phyloP scores from a whole-genome alignment of 139 green algal genomes.

The Zygnema cylindricum region DNA sequence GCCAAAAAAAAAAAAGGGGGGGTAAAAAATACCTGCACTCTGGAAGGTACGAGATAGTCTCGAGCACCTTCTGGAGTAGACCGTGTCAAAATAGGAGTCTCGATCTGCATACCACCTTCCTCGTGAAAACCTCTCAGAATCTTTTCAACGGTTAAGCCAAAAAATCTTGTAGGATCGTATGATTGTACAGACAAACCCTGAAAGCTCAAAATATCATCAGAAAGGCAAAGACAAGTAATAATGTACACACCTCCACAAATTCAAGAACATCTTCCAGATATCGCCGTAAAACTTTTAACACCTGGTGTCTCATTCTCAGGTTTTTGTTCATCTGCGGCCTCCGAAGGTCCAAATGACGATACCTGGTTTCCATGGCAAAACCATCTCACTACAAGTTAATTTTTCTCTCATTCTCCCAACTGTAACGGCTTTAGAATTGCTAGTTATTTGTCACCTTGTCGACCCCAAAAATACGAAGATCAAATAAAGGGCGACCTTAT shows the following conservation, averaged over 20 bases:
- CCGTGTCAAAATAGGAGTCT: slow-evolving; percentile 95
- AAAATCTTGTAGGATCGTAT: too few relatives aligned
- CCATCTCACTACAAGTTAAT: neutral
- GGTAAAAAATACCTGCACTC: slow-evolving; percentile 37
- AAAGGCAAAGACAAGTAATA: neutral
- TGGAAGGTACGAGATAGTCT: slow-evolving; percentile 91
- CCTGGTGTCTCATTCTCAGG: slow-evolving; percentile 83
- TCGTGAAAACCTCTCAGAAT: too few relatives aligned
- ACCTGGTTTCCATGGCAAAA: slow-evolving; percentile 19
- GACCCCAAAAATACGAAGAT: too few relatives aligned
- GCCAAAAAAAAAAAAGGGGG: too few relatives aligned
- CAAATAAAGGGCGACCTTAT: too few relatives aligned
- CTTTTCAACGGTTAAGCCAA: too few relatives aligned
- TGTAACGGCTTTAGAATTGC: too few relatives aligned
- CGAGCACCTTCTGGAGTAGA: slow-evolving; percentile 95
- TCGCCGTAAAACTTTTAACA: slow-evolving; percentile 77
- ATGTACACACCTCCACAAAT: slow-evolving; percentile 80
- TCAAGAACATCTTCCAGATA: slow-evolving; percentile 80
- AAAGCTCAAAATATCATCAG: neutral
- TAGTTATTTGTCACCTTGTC: too few relatives aligned
- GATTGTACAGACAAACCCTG: neutral
- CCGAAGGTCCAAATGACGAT: slow-evolving; percentile 93
- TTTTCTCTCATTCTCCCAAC: neutral
- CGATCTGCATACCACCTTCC: too few relatives aligned
- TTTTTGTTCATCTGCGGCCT: slow-evolving; percentile 85